A percentile compares a stretch with the other conserved stretches of the same genome.
Conservation (phyloP, 2,329 filamentous ascomycete species). For the Penicillium sp. region DNA sequence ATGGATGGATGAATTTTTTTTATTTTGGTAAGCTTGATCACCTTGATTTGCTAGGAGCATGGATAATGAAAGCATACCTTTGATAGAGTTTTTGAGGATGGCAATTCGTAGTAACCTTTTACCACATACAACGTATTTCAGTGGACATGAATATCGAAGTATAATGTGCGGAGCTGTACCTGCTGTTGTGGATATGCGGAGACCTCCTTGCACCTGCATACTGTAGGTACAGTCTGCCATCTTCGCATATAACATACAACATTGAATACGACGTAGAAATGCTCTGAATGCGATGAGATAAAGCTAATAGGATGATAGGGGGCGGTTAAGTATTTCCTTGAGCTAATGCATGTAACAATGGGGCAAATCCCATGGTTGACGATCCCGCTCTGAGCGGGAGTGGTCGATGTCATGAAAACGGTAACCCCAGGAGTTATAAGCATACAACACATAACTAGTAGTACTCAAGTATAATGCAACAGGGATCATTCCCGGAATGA, state of each 20-base stretch:
- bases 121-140: no score
- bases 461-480: not conserved
- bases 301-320: not conserved
- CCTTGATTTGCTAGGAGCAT: not conserved
- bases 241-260: not conserved
- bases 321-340: constrained; percentile 1
- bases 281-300: constrained; percentile 16
- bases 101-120: not conserved
- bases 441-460: no score
- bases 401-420: constrained; percentile 25
- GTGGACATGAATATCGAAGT: not conserved
- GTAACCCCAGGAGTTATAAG: not conserved
- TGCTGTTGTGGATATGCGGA: constrained; percentile 22
- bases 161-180: not conserved
- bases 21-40: not conserved
- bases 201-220: constrained; percentile 16
- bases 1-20: no score
- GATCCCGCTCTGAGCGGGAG: constrained; percentile 4
- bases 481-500: constrained; percentile 20
- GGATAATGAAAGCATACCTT: not conserved
- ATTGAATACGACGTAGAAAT: not conserved
- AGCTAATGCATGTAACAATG: constrained; percentile 17
- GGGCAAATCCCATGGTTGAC: constrained; percentile 18
- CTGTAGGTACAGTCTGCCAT: constrained; percentile 3
- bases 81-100: not conserved